A percentile compares a stretch with the other conserved stretches of the same genome.
Conservation (phyloP, 2,329 filamentous ascomycete genomes). For the Calycina herbarum region DNA sequence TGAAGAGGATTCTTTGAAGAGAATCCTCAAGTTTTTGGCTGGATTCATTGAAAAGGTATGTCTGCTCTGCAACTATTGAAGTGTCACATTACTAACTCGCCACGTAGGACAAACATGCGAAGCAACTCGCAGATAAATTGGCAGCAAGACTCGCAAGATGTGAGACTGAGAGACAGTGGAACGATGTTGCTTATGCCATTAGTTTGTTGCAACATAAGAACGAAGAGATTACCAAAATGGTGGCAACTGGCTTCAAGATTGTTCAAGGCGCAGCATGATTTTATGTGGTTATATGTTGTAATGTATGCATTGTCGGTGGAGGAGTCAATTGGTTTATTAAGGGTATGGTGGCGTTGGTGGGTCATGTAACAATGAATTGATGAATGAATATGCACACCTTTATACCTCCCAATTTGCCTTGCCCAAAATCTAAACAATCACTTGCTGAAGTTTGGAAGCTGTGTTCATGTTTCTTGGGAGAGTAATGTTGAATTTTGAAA, state of each 20-base stretch:
- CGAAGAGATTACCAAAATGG: constrained; percentile 78
- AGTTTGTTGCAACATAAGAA: constrained; percentile 90
- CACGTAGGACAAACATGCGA: constrained; percentile 88
- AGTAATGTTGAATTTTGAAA: too few relatives aligned
- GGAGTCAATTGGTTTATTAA: constrained; percentile 1
- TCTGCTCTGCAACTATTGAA: constrained; percentile 15
- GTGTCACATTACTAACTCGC: constrained; percentile 21
- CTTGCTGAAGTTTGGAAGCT: too few relatives aligned
- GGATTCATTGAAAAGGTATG: constrained; percentile 96
- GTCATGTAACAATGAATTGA: constrained; percentile 7
- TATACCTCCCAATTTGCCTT: background rate
- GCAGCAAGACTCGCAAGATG: constrained; percentile 82
- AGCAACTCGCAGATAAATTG: constrained; percentile 88
- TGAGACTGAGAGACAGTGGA: constrained; percentile 94
- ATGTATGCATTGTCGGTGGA: constrained; percentile 2
- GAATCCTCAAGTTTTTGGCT: constrained; percentile 88
- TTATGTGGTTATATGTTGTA: background rate
- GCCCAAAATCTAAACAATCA: too few relatives aligned
- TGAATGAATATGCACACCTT: background rate
- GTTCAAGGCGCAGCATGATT: constrained; percentile 60
- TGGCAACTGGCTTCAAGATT: constrained; percentile 74
- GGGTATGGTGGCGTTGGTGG: constrained; percentile 3
- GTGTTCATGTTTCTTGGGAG: too few relatives aligned
- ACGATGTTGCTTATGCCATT: constrained; percentile 91
- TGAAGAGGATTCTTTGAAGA: constrained; percentile 80